A percentile compares a stretch with the other conserved stretches of the same genome.
These are phyloP conservation scores for Onygena corvina DNA, from an alignment of 2,329 filamentous ascomycete genomes.

Conservation along the genomic window DNA sequence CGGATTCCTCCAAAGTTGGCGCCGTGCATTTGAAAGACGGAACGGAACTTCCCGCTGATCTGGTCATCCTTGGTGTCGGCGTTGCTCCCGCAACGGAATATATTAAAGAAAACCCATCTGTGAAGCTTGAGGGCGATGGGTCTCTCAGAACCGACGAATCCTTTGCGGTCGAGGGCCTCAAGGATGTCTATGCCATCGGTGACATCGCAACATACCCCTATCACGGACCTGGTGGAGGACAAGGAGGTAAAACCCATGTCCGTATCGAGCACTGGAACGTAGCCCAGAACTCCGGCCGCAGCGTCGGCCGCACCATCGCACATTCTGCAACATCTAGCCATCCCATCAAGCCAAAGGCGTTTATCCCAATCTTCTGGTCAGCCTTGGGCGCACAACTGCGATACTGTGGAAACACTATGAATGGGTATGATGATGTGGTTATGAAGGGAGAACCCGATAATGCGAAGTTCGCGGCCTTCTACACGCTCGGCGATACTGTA, in stretches of 20 bases:
- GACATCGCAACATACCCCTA: conserved; percentile 96
- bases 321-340: conserved; percentile 30
- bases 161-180: conserved; percentile 62
- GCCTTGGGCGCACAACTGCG: conserved; percentile 78
- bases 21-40: conserved; percentile 75
- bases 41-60: conserved; percentile 68
- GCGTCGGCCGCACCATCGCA: conserved; percentile 65
- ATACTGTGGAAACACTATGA: conserved; percentile 78
- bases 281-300: conserved; percentile 79
- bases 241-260: conserved; percentile 46
- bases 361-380: conserved; percentile 95
- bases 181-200: conserved; percentile 82
- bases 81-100: conserved; percentile 77
- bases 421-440: conserved; percentile 77
- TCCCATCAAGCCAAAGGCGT: conserved; percentile 50
- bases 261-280: conserved; percentile 99
- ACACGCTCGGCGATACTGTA: conserved; percentile 71
- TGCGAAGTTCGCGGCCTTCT: conserved; percentile 79
- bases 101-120: conserved; percentile 56
- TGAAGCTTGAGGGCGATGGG: conserved; percentile 70
- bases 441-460: conserved; percentile 64
- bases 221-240: conserved; percentile 67
- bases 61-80: conserved; percentile 85
- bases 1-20: conserved; percentile 61
- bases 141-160: conserved; percentile 69